phyloP scores from a whole-genome alignment of 768 basidiomycete genomes.

The Amanita polypyramis region DNA sequence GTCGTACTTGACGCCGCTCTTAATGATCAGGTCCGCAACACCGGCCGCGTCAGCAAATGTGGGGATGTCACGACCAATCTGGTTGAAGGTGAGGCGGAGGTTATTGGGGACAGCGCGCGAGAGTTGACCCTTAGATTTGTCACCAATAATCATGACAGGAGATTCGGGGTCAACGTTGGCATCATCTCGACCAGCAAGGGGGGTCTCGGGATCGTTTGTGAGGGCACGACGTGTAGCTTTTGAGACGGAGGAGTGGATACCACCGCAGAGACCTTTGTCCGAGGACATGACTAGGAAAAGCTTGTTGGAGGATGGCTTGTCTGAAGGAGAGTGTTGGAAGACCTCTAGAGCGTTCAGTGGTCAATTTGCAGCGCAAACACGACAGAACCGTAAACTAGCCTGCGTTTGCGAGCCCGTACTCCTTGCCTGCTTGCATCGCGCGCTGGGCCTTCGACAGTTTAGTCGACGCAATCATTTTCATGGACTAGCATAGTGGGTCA shows the following conservation, averaged over 20 bases:
- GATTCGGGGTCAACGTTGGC: conserved; percentile 44
- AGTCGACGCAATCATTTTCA: conserved; percentile 99
- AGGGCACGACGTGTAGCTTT: conserved; percentile 78
- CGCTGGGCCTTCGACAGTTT: conserved; percentile 93
- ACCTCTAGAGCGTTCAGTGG: conserved; percentile 48
- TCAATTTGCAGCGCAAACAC: background rate
- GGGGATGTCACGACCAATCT: conserved; percentile 95
- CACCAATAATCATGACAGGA: conserved; percentile 81
- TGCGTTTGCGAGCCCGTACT: conserved; percentile 86
- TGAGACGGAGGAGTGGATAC: conserved; percentile 95
- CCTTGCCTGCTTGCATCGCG: conserved; percentile 85
- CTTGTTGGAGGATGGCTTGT: conserved; percentile 60
- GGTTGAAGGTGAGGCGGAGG: conserved; percentile 85
- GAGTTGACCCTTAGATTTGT: conserved; percentile 96
- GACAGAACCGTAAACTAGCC: conserved; percentile 38
- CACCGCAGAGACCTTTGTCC: conserved; percentile 98
- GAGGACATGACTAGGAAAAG: conserved; percentile 94
- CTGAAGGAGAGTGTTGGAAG: conserved; percentile 67
- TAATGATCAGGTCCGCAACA: conserved; percentile 87
- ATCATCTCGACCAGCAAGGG: conserved; percentile 33
- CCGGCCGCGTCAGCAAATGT: conserved; percentile 94
- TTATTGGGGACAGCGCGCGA: conserved; percentile 52
- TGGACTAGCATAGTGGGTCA: conserved; percentile 43
- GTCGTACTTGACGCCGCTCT: conserved; percentile 80
- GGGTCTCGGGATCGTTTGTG: conserved; percentile 38